phyloP scores from a whole-genome alignment of 345 rosid species.

The Lepidium africanum region DNA sequence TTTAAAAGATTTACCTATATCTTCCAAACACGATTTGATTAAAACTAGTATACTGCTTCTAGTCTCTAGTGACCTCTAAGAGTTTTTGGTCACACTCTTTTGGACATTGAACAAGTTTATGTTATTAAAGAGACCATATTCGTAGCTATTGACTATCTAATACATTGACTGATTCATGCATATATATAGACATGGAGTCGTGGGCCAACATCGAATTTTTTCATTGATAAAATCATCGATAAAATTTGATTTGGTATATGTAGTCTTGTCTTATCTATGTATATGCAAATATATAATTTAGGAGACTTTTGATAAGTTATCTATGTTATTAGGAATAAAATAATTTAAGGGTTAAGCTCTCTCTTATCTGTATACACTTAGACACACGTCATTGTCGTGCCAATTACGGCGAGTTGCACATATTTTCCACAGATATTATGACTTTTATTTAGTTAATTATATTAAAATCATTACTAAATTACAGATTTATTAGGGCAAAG shows the following conservation, averaged over 20 bases:
- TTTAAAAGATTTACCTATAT: too few species aligned
- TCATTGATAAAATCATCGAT: too few species aligned
- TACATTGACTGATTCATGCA: too few species aligned
- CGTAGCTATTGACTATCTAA: too few species aligned
- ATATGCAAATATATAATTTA: neutral
- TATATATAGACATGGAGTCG: too few species aligned
- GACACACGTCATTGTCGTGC: neutral
- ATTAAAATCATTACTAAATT: neutral
- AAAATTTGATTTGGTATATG: neutral
- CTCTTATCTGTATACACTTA: neutral
- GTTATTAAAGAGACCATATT: too few species aligned
- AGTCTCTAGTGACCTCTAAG: neutral
- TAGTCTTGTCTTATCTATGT: neutral
- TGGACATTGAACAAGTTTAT: neutral
- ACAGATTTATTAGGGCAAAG: neutral
- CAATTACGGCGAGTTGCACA: neutral
- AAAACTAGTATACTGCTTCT: neutral
- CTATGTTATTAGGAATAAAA: neutral
- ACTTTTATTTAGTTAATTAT: neutral
- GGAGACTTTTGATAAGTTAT: slow-evolving; percentile 16
- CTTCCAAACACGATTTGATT: neutral
- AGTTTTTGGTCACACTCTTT: neutral
- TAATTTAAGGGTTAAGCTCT: neutral
- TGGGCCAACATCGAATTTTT: too few species aligned
- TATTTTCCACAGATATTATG: neutral